Evolutionary conservation across 768 basidiomycete species (phyloP).

Genomic region (Leccinellum albellum): DNA sequence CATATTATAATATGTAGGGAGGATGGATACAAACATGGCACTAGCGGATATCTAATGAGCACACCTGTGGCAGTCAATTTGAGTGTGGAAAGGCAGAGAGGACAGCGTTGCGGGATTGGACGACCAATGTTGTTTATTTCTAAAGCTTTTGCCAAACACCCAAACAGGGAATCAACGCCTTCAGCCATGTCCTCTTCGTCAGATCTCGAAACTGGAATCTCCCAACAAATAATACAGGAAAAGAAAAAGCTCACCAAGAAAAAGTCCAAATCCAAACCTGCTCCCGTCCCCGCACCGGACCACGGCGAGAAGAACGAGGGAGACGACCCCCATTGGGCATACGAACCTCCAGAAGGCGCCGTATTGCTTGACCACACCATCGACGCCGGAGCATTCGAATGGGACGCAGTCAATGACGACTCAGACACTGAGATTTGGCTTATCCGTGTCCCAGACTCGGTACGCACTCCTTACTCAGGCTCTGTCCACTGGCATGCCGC

Average conservation of each 20-base stretch:
- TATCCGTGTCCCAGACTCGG: constrained; percentile 64
- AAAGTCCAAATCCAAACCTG: constrained; percentile 5
- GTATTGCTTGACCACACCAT: constrained; percentile 43
- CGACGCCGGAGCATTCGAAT: constrained; percentile 57
- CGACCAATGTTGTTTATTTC: constrained; percentile 28
- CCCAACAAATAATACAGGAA: constrained; percentile 6
- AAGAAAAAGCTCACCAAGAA: constrained; percentile 11
- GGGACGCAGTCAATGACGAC: constrained; percentile 57
- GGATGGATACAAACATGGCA: too few relatives aligned
- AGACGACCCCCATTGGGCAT: constrained; percentile 53
- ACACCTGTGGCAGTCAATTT: too few relatives aligned
- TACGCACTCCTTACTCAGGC: constrained; percentile 34
- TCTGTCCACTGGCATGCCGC: too few relatives aligned
- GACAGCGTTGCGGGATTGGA: too few relatives aligned
- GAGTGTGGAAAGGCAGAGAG: too few relatives aligned
- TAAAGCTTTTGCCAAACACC: constrained; percentile 28
- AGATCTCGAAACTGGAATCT: constrained; percentile 12
- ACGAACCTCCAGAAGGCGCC: constrained; percentile 54
- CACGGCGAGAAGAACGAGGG: constrained; percentile 51
- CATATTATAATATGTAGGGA: too few relatives aligned
- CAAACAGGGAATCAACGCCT: constrained; percentile 5
- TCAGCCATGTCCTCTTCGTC: constrained; percentile 20
- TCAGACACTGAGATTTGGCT: constrained; percentile 66
- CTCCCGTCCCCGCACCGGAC: constrained; percentile 10
- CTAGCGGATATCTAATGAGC: too few relatives aligned